Evolutionary conservation across 1,139 yeast species (phyloP).

Genomic region (Geotrichum europaeum): DNA sequence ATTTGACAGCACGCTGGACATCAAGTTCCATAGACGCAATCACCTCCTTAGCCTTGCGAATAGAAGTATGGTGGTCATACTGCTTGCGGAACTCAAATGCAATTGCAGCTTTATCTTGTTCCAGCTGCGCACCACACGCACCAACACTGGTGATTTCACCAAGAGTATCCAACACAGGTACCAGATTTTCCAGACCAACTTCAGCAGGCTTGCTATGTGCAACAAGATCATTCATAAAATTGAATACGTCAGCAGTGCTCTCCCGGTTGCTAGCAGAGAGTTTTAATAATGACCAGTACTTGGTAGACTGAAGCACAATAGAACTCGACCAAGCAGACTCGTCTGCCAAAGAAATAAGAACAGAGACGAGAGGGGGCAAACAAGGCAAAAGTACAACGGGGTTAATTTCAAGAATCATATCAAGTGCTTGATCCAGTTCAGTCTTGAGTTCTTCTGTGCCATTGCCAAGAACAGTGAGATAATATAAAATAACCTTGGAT

Average conservation of each 20-base stretch:
- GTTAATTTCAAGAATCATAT: slow-evolving; percentile 15
- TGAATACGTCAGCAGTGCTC: slow-evolving; percentile 45
- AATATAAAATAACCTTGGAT: slow-evolving; percentile 26
- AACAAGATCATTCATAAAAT: slow-evolving; percentile 46
- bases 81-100: slow-evolving; percentile 21
- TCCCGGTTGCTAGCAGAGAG: slow-evolving; percentile 50
- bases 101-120: slow-evolving; percentile 50
- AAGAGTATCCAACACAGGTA: slow-evolving; percentile 52
- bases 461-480: slow-evolving; percentile 28
- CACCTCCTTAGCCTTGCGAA: slow-evolving; percentile 14
- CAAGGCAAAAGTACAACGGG: slow-evolving; percentile 19
- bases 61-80: slow-evolving; percentile 16
- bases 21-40: slow-evolving; percentile 36
- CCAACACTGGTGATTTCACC: slow-evolving; percentile 83
- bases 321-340: slow-evolving; percentile 45
- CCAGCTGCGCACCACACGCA: slow-evolving; percentile 73
- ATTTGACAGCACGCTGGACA: slow-evolving; percentile 53
- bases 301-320: slow-evolving; percentile 26
- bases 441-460: slow-evolving; percentile 43
- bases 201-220: slow-evolving; percentile 31
- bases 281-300: slow-evolving; percentile 61
- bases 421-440: slow-evolving; percentile 12
- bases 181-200: background rate
- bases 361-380: slow-evolving; percentile 35
- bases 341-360: slow-evolving; percentile 48